phyloP scores from a whole-genome alignment of 441 rosid genomes.

The Euphorbia corollata region DNA sequence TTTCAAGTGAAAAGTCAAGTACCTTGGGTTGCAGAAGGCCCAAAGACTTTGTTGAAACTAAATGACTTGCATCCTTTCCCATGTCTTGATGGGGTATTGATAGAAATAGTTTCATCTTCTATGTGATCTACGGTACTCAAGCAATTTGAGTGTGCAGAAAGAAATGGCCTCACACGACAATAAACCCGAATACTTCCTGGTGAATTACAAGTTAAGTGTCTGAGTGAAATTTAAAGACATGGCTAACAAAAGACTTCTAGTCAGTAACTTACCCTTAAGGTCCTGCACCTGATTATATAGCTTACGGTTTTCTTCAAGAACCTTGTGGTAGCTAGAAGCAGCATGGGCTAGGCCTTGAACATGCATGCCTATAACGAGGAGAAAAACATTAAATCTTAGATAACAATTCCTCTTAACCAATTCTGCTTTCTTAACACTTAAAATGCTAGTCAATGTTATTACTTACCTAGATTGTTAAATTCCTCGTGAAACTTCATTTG shows the following conservation, averaged over 20 bases:
- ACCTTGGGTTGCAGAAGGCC: conserved; percentile 93
- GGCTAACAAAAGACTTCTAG: conserved; percentile 2
- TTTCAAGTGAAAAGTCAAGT: conserved; percentile 1
- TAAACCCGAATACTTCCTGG: conserved; percentile 90
- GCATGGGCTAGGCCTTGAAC: conserved; percentile 75
- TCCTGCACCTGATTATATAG: conserved; percentile 88
- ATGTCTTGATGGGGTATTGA: conserved; percentile 63
- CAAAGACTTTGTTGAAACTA: conserved; percentile 88
- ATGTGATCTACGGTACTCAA: conserved; percentile 53
- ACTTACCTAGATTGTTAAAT: conserved; percentile 64
- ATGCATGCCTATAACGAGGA: conserved; percentile 53
- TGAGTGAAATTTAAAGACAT: background rate
- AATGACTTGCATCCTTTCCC: conserved; percentile 74
- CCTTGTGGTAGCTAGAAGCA: conserved; percentile 80
- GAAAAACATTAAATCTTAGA: conserved; percentile 10
- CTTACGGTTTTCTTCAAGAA: conserved; percentile 80
- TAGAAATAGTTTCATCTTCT: conserved; percentile 62
- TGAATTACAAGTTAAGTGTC: conserved; percentile 18
- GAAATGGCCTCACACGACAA: conserved; percentile 88
- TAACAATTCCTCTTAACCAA: background rate
- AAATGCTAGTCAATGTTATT: conserved; percentile 7
- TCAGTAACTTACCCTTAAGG: conserved; percentile 60
- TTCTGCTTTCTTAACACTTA: background rate
- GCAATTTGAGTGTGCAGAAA: conserved; percentile 58
- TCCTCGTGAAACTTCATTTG: conserved; percentile 83